Percentiles rank a stretch among this genome's conserved stretches.
Evolutionary conservation across 768 basidiomycete species (phyloP).

Genomic region (Asterophora lycoperdoides): DNA sequence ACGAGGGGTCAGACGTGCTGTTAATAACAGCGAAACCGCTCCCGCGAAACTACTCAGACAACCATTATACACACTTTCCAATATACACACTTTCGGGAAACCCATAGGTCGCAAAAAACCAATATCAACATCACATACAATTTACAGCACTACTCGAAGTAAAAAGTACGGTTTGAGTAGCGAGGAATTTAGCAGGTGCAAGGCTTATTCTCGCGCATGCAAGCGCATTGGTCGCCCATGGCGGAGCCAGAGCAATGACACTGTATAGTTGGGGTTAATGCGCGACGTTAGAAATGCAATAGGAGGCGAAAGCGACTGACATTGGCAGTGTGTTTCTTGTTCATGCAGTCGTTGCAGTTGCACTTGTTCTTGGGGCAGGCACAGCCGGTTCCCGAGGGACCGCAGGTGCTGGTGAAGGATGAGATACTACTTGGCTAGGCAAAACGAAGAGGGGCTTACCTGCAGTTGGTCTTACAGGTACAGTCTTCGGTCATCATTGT

Average conservation of each 20-base stretch:
- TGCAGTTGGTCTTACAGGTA: constrained; percentile 30
- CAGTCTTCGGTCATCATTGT: constrained; percentile 25
- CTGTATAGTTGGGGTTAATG: constrained; percentile 15
- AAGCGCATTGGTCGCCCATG: constrained; percentile 24
- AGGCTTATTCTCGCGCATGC: constrained; percentile 24
- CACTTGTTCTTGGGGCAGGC: constrained; percentile 33
- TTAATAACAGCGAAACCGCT: background rate
- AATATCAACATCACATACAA: too few species aligned
- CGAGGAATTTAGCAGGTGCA: constrained; percentile 29
- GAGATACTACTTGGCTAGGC: background rate
- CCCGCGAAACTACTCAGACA: too few species aligned
- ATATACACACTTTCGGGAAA: too few species aligned
- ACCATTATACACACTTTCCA: too few species aligned
- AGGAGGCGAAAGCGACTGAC: constrained; percentile 15
- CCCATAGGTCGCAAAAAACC: too few species aligned
- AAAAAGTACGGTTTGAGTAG: too few species aligned
- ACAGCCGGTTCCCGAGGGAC: constrained; percentile 34
- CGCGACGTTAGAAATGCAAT: background rate
- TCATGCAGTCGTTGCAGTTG: constrained; percentile 32
- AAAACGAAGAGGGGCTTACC: constrained; percentile 11
- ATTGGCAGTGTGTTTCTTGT: constrained; percentile 35
- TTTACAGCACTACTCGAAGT: too few species aligned
- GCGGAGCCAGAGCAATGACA: constrained; percentile 28
- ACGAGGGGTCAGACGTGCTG: background rate
- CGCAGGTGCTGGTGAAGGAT: constrained; percentile 26